Evolutionary conservation across 345 rosid species (phyloP).

Genomic region (Capsella bursapastoris): DNA sequence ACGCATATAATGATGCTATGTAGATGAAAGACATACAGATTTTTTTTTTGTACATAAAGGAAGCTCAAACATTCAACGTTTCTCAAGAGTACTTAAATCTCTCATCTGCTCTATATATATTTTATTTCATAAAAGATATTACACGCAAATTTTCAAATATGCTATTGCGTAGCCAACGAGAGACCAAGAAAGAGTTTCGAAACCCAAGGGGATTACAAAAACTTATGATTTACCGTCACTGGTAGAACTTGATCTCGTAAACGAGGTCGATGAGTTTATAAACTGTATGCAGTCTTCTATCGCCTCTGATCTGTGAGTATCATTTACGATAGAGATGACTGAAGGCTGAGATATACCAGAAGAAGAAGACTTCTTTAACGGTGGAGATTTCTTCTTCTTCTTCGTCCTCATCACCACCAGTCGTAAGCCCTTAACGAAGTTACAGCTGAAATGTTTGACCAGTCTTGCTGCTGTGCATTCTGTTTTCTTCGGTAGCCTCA

Average conservation of each 20-base stretch:
- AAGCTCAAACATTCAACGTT: not conserved
- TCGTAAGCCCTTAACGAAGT: conserved; percentile 50
- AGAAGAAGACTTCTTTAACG: conserved; percentile 47
- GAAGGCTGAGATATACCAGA: conserved; percentile 50
- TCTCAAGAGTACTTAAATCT: conserved; percentile 9
- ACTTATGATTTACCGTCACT: conserved; percentile 36
- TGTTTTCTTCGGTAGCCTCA: conserved; percentile 53
- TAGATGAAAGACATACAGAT: conserved; percentile 40
- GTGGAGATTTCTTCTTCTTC: conserved; percentile 49
- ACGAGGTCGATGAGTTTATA: conserved; percentile 66
- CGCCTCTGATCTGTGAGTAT: conserved; percentile 66
- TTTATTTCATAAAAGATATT: not conserved
- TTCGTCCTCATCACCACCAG: conserved; percentile 45
- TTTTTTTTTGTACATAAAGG: conserved; percentile 37
- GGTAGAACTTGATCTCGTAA: conserved; percentile 58
- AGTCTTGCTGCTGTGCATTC: conserved; percentile 53
- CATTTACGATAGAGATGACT: conserved; percentile 45
- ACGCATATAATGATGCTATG: conserved; percentile 9
- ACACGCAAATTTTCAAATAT: conserved; percentile 6
- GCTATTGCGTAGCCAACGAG: conserved; percentile 24
- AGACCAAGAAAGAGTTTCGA: not conserved
- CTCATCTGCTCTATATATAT: not conserved
- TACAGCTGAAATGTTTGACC: conserved; percentile 55
- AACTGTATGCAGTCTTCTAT: conserved; percentile 86
- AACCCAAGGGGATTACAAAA: not conserved